phyloP scores from a whole-genome alignment of 371 early-diverging fungal species.

The Mortierella sp. region DNA sequence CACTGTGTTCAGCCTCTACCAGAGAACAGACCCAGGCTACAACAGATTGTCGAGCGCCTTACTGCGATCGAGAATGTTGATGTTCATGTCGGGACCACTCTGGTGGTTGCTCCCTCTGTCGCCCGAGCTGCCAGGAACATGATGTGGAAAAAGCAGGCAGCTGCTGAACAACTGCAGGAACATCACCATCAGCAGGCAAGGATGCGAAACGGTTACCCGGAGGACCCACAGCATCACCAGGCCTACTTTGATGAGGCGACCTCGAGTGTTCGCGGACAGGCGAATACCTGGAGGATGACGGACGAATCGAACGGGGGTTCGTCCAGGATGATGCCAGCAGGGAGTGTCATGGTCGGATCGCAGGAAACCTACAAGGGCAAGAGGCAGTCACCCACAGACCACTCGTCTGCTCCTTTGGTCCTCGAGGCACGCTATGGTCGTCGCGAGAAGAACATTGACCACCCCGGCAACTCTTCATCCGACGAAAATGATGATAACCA shows the following conservation, averaged over 20 bases:
- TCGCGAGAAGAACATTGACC: not conserved
- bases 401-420: slow-evolving; percentile 24
- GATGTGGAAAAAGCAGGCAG: slow-evolving; percentile 33
- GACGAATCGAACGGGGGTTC: slow-evolving; percentile 26
- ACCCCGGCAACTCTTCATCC: not conserved
- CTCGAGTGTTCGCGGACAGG: slow-evolving; percentile 26
- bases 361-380: slow-evolving; percentile 35
- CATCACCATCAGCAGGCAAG: slow-evolving; percentile 1
- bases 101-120: slow-evolving; percentile 50
- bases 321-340: slow-evolving; percentile 2
- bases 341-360: slow-evolving; percentile 26
- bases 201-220: not conserved
- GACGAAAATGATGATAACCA: slow-evolving; percentile 5
- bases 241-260: not conserved
- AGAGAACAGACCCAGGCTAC: slow-evolving; percentile 34
- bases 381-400: not conserved
- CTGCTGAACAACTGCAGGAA: not conserved
- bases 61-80: slow-evolving; percentile 53
- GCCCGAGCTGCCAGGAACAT: slow-evolving; percentile 53
- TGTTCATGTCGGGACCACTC: slow-evolving; percentile 49
- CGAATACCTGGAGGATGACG: slow-evolving; percentile 33
- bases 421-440: slow-evolving; percentile 3
- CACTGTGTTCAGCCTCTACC: slow-evolving; percentile 47
- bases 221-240: slow-evolving; percentile 16
- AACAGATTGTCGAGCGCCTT: slow-evolving; percentile 36